These are phyloP conservation scores for Azolla pinnata DNA, from an alignment of 75 land plant genomes.

Conservation along the genomic window DNA sequence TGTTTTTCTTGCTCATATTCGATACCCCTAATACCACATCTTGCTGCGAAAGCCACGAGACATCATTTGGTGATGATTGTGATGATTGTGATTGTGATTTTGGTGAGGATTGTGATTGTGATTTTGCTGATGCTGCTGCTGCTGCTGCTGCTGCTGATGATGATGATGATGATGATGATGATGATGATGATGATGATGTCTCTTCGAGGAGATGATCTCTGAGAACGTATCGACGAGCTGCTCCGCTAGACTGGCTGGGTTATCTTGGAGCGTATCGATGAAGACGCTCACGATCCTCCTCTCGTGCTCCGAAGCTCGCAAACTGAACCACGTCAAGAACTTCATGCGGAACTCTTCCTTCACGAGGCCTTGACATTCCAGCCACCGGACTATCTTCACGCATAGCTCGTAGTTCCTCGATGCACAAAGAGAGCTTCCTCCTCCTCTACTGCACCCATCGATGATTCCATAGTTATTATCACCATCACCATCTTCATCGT, in stretches of 20 bases:
- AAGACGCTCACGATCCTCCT: constrained; percentile 54
- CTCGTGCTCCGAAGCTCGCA: constrained; percentile 58
- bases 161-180: too few relatives aligned
- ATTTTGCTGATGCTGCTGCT: too few relatives aligned
- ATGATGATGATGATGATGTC: too few relatives aligned
- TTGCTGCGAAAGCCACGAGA: constrained; percentile 41
- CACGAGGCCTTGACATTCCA: constrained; percentile 65
- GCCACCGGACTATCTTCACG: constrained; percentile 65
- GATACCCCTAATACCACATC: constrained; percentile 43
- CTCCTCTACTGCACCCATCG: constrained; percentile 16
- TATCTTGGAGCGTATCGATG: constrained; percentile 56
- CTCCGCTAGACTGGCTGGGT: constrained; percentile 63
- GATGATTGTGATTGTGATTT: too few relatives aligned
- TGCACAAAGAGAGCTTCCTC: constrained; percentile 12
- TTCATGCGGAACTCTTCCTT: constrained; percentile 58
- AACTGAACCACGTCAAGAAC: constrained; percentile 74
- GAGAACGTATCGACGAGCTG: constrained; percentile 73
- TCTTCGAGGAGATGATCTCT: constrained; percentile 51
- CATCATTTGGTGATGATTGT: too few relatives aligned
- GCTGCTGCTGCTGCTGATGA: too few relatives aligned
- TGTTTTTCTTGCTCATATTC: not conserved
- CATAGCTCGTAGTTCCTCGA: constrained; percentile 62
- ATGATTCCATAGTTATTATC: constrained; percentile 20
- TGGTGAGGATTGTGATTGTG: too few relatives aligned
- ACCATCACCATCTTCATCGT: constrained; percentile 5